Evolutionary conservation across 2,329 filamentous ascomycete genomes (phyloP).

Genomic region (Beauveria australis): DNA sequence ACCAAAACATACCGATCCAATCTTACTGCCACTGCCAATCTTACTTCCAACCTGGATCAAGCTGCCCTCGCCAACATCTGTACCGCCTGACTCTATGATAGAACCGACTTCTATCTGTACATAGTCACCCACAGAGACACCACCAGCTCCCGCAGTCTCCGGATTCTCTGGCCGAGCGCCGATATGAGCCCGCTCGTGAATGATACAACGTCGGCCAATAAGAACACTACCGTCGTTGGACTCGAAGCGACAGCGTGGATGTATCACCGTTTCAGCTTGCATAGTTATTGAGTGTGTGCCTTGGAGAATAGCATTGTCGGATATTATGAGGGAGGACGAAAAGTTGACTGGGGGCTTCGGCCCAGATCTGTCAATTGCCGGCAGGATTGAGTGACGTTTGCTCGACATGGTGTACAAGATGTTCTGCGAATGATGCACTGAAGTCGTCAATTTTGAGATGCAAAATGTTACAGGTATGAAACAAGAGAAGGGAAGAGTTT

Average conservation of each 20-base stretch:
- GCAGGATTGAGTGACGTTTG: slow-evolving; percentile 50
- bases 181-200: slow-evolving; percentile 61
- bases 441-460: background rate
- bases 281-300: slow-evolving; percentile 75
- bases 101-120: slow-evolving; percentile 54
- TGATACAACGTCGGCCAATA: slow-evolving; percentile 72
- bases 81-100: slow-evolving; percentile 53
- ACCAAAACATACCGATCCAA: slow-evolving; percentile 48
- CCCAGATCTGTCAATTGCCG: slow-evolving; percentile 42
- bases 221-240: slow-evolving; percentile 71
- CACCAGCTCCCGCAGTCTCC: slow-evolving; percentile 27
- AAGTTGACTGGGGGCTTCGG: slow-evolving; percentile 56
- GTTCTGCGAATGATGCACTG: background rate
- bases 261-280: slow-evolving; percentile 70
- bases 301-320: slow-evolving; percentile 53
- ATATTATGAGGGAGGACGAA: slow-evolving; percentile 51
- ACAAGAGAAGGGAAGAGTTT: background rate
- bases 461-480: background rate
- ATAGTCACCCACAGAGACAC: slow-evolving; percentile 52
- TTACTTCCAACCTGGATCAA: slow-evolving; percentile 50
- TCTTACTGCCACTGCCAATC: slow-evolving; percentile 50
- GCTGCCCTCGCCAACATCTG: slow-evolving; percentile 52
- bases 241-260: slow-evolving; percentile 74
- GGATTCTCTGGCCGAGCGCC: slow-evolving; percentile 33
- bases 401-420: slow-evolving; percentile 25